These are phyloP conservation scores for Entoloma clypeatum DNA, from an alignment of 1,284 basidiomycete genomes.

Conservation along the genomic window DNA sequence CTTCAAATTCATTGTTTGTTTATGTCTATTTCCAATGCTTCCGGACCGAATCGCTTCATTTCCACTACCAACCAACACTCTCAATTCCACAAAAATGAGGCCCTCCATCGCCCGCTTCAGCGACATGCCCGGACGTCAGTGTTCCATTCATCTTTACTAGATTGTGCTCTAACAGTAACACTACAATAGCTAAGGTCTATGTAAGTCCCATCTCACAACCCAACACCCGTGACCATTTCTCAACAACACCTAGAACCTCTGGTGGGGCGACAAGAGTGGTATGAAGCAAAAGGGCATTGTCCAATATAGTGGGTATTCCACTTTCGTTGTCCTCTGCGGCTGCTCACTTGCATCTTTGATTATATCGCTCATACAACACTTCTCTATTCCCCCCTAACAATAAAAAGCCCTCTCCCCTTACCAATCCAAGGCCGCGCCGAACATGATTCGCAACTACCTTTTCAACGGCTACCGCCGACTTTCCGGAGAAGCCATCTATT, in stretches of 20 bases:
- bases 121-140: conserved; percentile 80
- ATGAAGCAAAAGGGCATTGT: conserved; percentile 76
- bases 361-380: conserved; percentile 2
- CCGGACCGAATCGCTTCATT: conserved; percentile 18
- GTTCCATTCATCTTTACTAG: conserved; percentile 9
- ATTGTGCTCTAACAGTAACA: conserved; percentile 7
- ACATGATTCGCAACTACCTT: conserved; percentile 72
- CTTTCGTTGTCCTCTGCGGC: neutral
- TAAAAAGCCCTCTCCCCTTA: conserved; percentile 75
- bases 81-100: conserved; percentile 39
- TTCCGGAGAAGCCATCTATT: conserved; percentile 75
- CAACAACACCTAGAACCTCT: conserved; percentile 59
- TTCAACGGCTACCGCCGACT: conserved; percentile 87
- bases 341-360: no score
- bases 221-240: neutral
- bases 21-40: conserved; percentile 13
- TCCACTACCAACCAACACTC: conserved; percentile 1
- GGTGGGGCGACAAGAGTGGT: conserved; percentile 86
- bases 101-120: conserved; percentile 56
- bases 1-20: conserved; percentile 3
- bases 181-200: conserved; percentile 58
- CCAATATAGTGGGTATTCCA: conserved; percentile 71
- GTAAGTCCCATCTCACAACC: conserved; percentile 38
- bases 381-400: conserved; percentile 6
- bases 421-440: conserved; percentile 69